Evolutionary conservation across 2,329 filamentous ascomycete species (phyloP).

Genomic region (Exophiala sp.): DNA sequence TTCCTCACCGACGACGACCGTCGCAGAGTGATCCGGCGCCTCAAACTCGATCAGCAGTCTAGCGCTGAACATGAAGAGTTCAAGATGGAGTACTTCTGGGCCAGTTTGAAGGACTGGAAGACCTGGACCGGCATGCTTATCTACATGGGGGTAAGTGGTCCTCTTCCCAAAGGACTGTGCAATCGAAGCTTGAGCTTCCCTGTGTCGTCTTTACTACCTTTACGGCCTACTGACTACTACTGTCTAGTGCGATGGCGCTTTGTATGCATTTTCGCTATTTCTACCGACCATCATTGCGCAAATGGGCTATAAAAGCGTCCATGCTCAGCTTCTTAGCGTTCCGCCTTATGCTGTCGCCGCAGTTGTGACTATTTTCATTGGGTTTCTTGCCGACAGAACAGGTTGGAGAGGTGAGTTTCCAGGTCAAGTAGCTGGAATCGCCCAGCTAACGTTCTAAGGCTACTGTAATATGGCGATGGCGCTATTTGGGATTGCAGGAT

Average conservation of each 20-base stretch:
- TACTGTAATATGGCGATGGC: constrained; percentile 74
- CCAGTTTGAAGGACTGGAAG: constrained; percentile 76
- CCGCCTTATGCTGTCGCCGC: constrained; percentile 73
- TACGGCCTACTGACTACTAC: no score
- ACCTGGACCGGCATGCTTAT: constrained; percentile 71
- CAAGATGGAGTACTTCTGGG: constrained; percentile 68
- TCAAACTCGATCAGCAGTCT: constrained; percentile 68
- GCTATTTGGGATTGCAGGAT: constrained; percentile 69
- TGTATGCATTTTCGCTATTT: constrained; percentile 76
- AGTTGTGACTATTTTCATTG: constrained; percentile 61
- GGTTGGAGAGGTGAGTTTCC: constrained; percentile 32
- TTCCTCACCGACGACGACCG: constrained; percentile 71
- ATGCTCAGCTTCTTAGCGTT: constrained; percentile 68
- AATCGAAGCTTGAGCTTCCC: no score
- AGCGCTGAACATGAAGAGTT: constrained; percentile 74
- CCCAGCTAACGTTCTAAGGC: constrained; percentile 47
- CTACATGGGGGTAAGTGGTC: constrained; percentile 61
- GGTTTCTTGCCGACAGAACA: constrained; percentile 73
- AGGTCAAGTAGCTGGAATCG: neutral
- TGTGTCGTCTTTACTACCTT: no score
- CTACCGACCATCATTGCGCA: constrained; percentile 72
- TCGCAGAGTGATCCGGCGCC: constrained; percentile 65
- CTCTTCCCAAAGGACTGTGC: no score
- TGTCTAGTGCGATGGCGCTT: constrained; percentile 57
- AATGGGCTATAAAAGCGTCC: constrained; percentile 58